A percentile compares a stretch with the other conserved stretches of the same genome.
Evolutionary conservation across 345 rosid genomes (phyloP).

Genomic region (Gossypium herbaceum): DNA sequence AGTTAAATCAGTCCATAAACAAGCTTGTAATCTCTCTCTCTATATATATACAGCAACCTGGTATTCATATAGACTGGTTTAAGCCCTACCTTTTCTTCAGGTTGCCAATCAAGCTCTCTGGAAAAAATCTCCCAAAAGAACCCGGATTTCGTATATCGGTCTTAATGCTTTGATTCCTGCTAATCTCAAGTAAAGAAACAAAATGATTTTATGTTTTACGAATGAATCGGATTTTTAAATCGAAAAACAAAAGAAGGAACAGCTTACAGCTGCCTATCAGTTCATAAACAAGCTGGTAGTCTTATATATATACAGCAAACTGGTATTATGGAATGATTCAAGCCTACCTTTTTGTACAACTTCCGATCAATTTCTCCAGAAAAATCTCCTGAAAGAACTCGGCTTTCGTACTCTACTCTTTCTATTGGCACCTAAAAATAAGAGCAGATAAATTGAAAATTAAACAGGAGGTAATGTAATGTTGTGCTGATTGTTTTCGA

Average conservation of each 20-base stretch:
- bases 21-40: neutral
- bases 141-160: neutral
- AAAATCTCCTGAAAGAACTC: constrained; percentile 24
- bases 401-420: constrained; percentile 24
- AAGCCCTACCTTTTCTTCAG: constrained; percentile 3
- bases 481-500: neutral
- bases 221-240: neutral
- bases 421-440: constrained; percentile 27
- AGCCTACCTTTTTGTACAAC: constrained; percentile 5
- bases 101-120: constrained; percentile 23
- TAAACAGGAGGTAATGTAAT: neutral
- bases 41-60: neutral
- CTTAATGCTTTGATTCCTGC: too few species aligned
- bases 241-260: neutral
- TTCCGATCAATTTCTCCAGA: constrained; percentile 21
- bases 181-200: too few species aligned
- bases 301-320: neutral
- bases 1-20: neutral
- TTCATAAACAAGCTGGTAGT: neutral
- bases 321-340: constrained; percentile 3
- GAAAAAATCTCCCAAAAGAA: constrained; percentile 23
- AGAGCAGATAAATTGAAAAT: neutral
- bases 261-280: neutral
- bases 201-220: neutral
- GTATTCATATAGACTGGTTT: constrained; percentile 3